These are phyloP conservation scores for Chlorophyllum brunneum DNA, from an alignment of 768 basidiomycete species.

Conservation along the genomic window DNA sequence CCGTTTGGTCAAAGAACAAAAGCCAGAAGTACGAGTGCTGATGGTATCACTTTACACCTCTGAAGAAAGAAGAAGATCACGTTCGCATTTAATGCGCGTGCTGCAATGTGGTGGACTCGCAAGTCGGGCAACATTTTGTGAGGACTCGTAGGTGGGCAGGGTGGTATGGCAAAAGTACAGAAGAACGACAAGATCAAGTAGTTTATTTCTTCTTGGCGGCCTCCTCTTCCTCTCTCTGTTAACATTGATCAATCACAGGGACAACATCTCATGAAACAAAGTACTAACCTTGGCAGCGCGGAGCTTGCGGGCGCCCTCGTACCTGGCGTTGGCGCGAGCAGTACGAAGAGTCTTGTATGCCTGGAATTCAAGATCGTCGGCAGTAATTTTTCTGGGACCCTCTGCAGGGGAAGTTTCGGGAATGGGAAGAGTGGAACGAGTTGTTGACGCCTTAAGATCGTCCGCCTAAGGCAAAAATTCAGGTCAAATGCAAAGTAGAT, in stretches of 20 bases:
- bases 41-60: background rate
- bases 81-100: constrained; percentile 35
- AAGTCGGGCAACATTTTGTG: constrained; percentile 33
- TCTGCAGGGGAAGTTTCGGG: constrained; percentile 69
- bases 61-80: constrained; percentile 18
- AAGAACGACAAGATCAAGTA: constrained; percentile 22
- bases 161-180: constrained; percentile 18
- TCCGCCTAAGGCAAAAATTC: constrained; percentile 52
- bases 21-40: no score
- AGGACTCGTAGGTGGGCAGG: constrained; percentile 24
- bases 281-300: constrained; percentile 77
- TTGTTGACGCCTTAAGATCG: constrained; percentile 75
- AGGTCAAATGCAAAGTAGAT: background rate
- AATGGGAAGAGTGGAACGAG: constrained; percentile 63
- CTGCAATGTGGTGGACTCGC: constrained; percentile 25
- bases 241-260: background rate
- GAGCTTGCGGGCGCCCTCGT: constrained; percentile 85
- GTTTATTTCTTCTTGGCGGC: constrained; percentile 86
- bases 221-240: constrained; percentile 87
- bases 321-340: constrained; percentile 76
- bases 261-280: background rate
- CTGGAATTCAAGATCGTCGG: constrained; percentile 83
- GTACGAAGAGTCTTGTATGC: constrained; percentile 88
- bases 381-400: constrained; percentile 88
- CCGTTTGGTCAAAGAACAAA: no score